Percentiles rank a stretch among this genome's conserved stretches.
Evolutionary conservation across 1,284 basidiomycete genomes (phyloP).

Genomic region (Ustilago tritici): DNA sequence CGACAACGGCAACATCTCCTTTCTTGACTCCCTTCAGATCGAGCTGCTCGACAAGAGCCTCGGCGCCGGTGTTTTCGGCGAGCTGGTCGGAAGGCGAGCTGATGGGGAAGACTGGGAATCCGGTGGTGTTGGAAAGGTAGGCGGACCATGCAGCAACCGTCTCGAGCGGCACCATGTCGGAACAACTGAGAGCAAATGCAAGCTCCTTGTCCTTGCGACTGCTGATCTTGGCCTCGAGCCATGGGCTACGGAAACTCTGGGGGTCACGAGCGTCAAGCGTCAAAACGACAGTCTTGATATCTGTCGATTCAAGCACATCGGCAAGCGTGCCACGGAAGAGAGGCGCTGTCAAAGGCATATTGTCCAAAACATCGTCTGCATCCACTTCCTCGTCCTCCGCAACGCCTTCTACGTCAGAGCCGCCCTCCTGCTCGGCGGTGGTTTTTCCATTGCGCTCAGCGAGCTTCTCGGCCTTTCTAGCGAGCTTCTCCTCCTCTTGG

Average conservation of each 20-base stretch:
- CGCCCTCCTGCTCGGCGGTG: conserved; percentile 20
- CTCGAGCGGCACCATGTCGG: conserved; percentile 64
- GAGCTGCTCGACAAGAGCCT: conserved; percentile 52
- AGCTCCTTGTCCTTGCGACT: conserved; percentile 39
- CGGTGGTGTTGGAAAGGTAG: conserved; percentile 30
- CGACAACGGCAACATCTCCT: conserved; percentile 53
- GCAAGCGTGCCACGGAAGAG: conserved; percentile 46
- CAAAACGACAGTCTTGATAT: conserved; percentile 54
- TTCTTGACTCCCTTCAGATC: conserved; percentile 39
- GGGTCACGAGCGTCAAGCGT: conserved; percentile 64
- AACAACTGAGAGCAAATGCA: conserved; percentile 51
- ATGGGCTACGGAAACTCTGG: conserved; percentile 54
- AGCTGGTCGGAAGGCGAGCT: conserved; percentile 38
- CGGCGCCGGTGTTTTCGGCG: conserved; percentile 39
- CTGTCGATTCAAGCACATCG: conserved; percentile 36
- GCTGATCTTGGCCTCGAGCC: conserved; percentile 51
- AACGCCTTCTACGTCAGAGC: conserved; percentile 29
- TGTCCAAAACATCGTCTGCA: conserved; percentile 34
- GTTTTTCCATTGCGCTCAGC: conserved; percentile 34
- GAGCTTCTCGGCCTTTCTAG: conserved; percentile 42
- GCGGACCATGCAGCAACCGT: conserved; percentile 57
- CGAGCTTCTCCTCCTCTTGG: conserved; percentile 51
- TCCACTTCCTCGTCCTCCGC: conserved; percentile 42
- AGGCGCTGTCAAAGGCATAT: conserved; percentile 46
- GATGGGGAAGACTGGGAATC: conserved; percentile 53